A percentile compares a stretch with the other conserved stretches of the same genome.
Evolutionary conservation across 108 stramenopile species (phyloP).

Genomic region (Chaetoceros muelleri): DNA sequence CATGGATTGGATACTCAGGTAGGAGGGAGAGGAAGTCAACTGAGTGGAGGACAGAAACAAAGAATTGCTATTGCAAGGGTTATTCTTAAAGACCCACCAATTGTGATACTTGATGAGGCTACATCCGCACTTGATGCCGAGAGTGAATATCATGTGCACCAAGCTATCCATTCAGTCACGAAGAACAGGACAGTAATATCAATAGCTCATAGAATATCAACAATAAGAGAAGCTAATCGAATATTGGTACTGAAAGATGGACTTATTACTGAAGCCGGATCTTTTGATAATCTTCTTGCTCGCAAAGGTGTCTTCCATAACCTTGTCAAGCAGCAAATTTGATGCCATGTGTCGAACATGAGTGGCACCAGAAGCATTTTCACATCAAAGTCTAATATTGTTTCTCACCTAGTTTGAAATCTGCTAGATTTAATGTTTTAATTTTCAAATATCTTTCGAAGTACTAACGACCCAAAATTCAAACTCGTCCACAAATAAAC

Average conservation of each 20-base stretch:
- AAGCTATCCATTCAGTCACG: constrained; percentile 53
- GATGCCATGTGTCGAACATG: too few relatives aligned
- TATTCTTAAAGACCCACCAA: constrained; percentile 57
- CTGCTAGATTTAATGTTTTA: too few relatives aligned
- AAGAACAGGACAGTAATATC: constrained; percentile 70
- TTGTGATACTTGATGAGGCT: constrained; percentile 72
- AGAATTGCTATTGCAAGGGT: constrained; percentile 86
- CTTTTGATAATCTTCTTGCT: constrained; percentile 31
- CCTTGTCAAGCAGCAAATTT: neutral
- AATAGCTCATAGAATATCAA: constrained; percentile 80
- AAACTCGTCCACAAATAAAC: too few relatives aligned
- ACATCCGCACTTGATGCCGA: constrained; percentile 84
- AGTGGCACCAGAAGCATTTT: too few relatives aligned
- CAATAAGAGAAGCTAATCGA: constrained; percentile 72
- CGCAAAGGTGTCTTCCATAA: neutral
- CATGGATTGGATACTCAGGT: constrained; percentile 80
- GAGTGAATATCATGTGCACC: constrained; percentile 74
- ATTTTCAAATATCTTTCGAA: too few relatives aligned
- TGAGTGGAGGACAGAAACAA: constrained; percentile 90
- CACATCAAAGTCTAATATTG: too few relatives aligned
- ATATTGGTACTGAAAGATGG: constrained; percentile 84
- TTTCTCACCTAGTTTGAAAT: too few relatives aligned
- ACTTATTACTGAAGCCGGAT: constrained; percentile 68
- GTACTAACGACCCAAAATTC: too few relatives aligned
- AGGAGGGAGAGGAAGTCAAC: constrained; percentile 81